phyloP scores from a whole-genome alignment of 306 rosid genomes.

The Lathyrus tuberosus region DNA sequence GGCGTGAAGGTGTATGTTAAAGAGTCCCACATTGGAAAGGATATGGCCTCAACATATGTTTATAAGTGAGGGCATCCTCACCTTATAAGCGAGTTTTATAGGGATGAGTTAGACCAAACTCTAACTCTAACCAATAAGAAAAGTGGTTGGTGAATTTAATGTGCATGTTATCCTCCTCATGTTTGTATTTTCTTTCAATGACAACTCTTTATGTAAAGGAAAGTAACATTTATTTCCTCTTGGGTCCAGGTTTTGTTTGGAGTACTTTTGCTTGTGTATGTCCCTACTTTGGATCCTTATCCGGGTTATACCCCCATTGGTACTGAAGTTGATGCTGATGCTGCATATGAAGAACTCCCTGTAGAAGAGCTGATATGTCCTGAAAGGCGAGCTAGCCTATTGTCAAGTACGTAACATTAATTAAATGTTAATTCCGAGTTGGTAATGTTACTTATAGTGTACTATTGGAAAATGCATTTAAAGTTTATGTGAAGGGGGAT shows the following conservation, averaged over 20 bases:
- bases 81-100: no score
- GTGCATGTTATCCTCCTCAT: constrained; percentile 5
- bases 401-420: constrained; percentile 67
- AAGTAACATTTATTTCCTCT: constrained; percentile 36
- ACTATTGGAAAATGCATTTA: constrained; percentile 15
- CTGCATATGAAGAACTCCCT: constrained; percentile 81
- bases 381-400: constrained; percentile 62
- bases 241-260: constrained; percentile 82
- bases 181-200: constrained; percentile 25
- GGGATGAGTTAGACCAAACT: no score
- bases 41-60: no score
- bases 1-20: no score
- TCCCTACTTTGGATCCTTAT: constrained; percentile 84
- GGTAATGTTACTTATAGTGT: constrained; percentile 18
- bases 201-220: constrained; percentile 25
- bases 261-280: constrained; percentile 65
- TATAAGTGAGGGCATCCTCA: no score
- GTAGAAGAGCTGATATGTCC: constrained; percentile 86
- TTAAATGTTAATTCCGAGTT: constrained; percentile 25
- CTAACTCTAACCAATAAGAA: no score
- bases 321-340: constrained; percentile 62
- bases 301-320: constrained; percentile 74
- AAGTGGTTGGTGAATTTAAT: no score
- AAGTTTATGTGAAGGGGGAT: background rate
- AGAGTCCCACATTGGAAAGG: no score